phyloP scores from a whole-genome alignment of 163 green algal genomes.

The Coccomyxa subellipsoidea region DNA sequence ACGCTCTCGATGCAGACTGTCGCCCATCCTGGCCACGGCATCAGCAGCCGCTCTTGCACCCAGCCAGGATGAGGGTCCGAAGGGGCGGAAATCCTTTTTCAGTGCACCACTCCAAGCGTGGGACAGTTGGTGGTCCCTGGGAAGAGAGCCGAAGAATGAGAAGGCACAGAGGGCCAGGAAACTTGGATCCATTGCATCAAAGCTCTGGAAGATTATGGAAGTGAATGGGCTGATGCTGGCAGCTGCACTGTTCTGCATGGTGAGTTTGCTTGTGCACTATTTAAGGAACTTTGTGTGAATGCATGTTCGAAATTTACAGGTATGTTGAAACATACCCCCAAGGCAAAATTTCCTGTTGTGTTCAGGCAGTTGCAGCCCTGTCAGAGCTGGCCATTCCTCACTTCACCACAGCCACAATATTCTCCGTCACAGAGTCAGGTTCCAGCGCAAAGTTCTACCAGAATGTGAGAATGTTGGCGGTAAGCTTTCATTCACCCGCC shows the following conservation, averaged over 20 bases:
- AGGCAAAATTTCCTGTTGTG: neutral
- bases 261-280: neutral
- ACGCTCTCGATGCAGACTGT: neutral
- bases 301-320: neutral
- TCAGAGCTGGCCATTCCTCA: conserved; percentile 73
- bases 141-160: neutral
- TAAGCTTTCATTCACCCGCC: neutral
- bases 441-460: conserved; percentile 34
- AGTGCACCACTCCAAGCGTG: neutral
- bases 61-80: neutral
- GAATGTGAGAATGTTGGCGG: conserved; percentile 37
- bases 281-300: neutral
- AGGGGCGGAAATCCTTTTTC: neutral
- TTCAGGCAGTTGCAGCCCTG: conserved; percentile 49
- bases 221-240: conserved; percentile 25
- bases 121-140: neutral
- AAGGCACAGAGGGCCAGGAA: neutral
- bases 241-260: conserved; percentile 20
- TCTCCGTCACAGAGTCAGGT: conserved; percentile 32
- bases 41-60: neutral
- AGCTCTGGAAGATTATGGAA: conserved; percentile 21
- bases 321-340: neutral
- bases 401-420: conserved; percentile 49
- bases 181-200: conserved; percentile 1
- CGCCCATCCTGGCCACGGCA: neutral